Evolutionary conservation across 352 stramenopile species (phyloP).

Genomic region (Blastocystis sp.): DNA sequence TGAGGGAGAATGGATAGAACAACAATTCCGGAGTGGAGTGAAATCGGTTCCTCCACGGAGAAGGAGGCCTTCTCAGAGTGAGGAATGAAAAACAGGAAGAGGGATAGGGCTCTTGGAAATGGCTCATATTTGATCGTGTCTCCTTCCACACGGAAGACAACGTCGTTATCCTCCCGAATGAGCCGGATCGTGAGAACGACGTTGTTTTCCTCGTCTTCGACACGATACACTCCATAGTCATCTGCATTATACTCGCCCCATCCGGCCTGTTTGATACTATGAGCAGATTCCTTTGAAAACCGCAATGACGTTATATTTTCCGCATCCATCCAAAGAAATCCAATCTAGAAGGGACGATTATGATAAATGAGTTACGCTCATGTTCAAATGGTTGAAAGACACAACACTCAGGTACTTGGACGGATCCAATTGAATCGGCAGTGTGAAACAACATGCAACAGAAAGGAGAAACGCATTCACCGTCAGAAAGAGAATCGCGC

Average conservation of each 20-base stretch:
- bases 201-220: conserved; percentile 35
- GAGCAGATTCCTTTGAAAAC: conserved; percentile 15
- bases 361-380: neutral
- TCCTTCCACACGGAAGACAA: conserved; percentile 41
- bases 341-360: conserved; percentile 20
- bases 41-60: neutral
- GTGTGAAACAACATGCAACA: neutral
- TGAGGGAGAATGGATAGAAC: neutral
- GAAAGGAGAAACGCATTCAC: too few species aligned
- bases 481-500: too few species aligned
- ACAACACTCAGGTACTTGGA: conserved; percentile 14
- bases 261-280: neutral
- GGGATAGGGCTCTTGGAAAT: neutral
- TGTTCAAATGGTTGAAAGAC: neutral
- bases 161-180: conserved; percentile 20
- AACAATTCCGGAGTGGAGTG: neutral
- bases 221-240: conserved; percentile 34
- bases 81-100: neutral
- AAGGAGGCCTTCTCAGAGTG: neutral
- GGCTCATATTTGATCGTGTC: neutral
- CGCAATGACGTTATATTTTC: conserved; percentile 17
- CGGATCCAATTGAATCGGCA: conserved; percentile 12
- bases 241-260: conserved; percentile 46
- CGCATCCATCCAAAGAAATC: conserved; percentile 53
- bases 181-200: conserved; percentile 3